These are phyloP conservation scores for Cyclotella baltica DNA, from an alignment of 108 stramenopile genomes.

Conservation along the genomic window DNA sequence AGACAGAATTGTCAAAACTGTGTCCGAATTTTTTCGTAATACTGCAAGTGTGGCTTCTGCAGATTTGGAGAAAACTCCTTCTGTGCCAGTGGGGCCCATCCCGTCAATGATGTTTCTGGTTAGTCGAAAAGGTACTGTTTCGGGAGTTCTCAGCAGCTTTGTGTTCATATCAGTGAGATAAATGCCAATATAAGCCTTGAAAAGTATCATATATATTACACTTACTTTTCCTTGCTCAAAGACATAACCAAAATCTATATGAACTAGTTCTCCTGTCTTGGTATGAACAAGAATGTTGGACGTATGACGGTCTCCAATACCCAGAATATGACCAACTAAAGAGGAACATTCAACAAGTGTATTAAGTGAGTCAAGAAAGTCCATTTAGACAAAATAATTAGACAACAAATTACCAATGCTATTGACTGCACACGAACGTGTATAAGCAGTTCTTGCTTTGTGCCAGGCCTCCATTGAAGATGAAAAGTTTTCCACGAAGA, in stretches of 20 bases:
- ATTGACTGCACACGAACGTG: slow-evolving; percentile 92
- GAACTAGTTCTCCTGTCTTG: slow-evolving; percentile 93
- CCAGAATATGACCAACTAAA: slow-evolving; percentile 95
- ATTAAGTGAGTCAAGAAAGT: background rate
- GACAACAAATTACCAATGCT: slow-evolving; percentile 59
- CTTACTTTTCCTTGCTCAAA: slow-evolving; percentile 97
- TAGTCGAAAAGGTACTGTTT: slow-evolving; percentile 97
- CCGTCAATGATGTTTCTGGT: slow-evolving; percentile 98
- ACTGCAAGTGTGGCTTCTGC: slow-evolving; percentile 86
- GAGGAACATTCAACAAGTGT: background rate
- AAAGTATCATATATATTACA: background rate
- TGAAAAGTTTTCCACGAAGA: slow-evolving; percentile 94
- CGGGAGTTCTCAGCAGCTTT: slow-evolving; percentile 77
- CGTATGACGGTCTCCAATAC: slow-evolving; percentile 98
- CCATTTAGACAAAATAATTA: background rate
- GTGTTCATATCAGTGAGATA: too few species aligned
- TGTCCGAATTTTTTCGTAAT: slow-evolving; percentile 78
- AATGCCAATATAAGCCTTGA: too few species aligned
- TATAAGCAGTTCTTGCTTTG: slow-evolving; percentile 85
- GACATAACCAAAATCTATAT: slow-evolving; percentile 99
- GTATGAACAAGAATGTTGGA: slow-evolving; percentile 95
- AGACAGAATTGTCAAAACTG: slow-evolving; percentile 92
- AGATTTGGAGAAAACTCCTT: slow-evolving; percentile 85
- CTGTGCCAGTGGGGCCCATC: slow-evolving; percentile 92
- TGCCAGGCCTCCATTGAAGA: slow-evolving; percentile 89